Base-by-base conservation (phyloP, 306 rosid species). In the Casuarina glauca region DNA sequence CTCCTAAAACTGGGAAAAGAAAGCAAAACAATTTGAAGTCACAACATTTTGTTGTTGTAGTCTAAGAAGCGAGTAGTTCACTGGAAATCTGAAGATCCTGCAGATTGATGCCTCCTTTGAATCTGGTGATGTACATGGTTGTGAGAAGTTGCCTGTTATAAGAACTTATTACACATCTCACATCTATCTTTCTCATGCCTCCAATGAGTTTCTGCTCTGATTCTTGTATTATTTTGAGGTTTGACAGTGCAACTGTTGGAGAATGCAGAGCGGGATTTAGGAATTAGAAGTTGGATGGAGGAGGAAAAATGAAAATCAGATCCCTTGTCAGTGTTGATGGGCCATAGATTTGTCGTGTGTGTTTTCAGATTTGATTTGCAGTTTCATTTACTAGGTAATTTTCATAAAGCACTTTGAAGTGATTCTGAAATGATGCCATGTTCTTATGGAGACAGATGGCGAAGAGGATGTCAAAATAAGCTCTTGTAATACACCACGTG, bases 281-380 rank as follows among this genome's bases (percentile, higher is more conserved):
- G 32, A 55, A 55, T 17, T 2, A 2, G 62, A 55, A 6, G 9
- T 8, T 17, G 3, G 62, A 11, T 6, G 26, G 62, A 35, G 5
- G 32, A 19, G 32, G 32, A 55, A 55, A 5, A 17, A 7, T 17
- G 62, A 55, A 19, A 17, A 55, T 5, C 62, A n/a, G 35, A 55
- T 55, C 32, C 62, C 2, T 32, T 54, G 62, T 55, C 62, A 6
- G 17, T 55, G 26, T 55, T 55, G 16, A 52, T 52, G 17, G 62
- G 35, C 62, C 20, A 15, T 54, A 17, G 5, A n/a, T 54, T 6
- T 54, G 32, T 54, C n/a, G n/a, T 26, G 61, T 5, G n/a, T 54
- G n/a, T 54, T 54, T 54, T 54, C 61, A 54, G n/a, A 54, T 54
- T 54, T 55, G 62, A 55, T 6, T 55, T 55, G 35, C 62, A 55